Evolutionary conservation across 2,329 filamentous ascomycete genomes (phyloP).

Genomic region (Sclerotinia nivalis): DNA sequence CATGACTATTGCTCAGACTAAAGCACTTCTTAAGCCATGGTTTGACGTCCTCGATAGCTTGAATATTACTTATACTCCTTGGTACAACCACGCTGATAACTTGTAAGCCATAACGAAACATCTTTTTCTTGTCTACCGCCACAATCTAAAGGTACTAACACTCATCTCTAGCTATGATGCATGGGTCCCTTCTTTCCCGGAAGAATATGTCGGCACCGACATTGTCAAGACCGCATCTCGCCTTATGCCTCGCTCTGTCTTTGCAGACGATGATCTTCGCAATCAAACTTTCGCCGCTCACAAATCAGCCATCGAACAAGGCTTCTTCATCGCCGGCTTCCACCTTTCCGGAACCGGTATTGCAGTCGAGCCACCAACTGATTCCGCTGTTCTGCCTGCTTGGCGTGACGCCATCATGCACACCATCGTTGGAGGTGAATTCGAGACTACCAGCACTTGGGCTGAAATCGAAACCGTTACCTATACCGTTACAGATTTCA

Average conservation of each 20-base stretch:
- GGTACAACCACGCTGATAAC: constrained; percentile 38
- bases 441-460: constrained; percentile 43
- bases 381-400: constrained; percentile 44
- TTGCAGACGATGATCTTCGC: constrained; percentile 36
- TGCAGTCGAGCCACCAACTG: constrained; percentile 6
- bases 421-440: constrained; percentile 27
- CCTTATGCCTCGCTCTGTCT: constrained; percentile 46
- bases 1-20: constrained; percentile 37
- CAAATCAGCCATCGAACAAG: constrained; percentile 40
- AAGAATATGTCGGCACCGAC: constrained; percentile 41
- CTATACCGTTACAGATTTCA: constrained; percentile 30
- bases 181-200: constrained; percentile 47
- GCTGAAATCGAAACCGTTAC: constrained; percentile 50
- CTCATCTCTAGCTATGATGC: constrained; percentile 28
- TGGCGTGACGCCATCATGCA: constrained; percentile 31
- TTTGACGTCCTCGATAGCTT: constrained; percentile 42
- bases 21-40: constrained; percentile 43
- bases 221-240: constrained; percentile 43
- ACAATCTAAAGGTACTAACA: not conserved
- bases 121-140: too few relatives aligned
- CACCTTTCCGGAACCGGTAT: constrained; percentile 28
- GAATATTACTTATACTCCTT: constrained; percentile 30
- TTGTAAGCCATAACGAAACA: constrained; percentile 19
- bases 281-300: constrained; percentile 39
- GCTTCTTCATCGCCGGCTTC: constrained; percentile 41